Base-by-base conservation (phyloP, 306 rosid species). In the Rosa multiflora region DNA sequence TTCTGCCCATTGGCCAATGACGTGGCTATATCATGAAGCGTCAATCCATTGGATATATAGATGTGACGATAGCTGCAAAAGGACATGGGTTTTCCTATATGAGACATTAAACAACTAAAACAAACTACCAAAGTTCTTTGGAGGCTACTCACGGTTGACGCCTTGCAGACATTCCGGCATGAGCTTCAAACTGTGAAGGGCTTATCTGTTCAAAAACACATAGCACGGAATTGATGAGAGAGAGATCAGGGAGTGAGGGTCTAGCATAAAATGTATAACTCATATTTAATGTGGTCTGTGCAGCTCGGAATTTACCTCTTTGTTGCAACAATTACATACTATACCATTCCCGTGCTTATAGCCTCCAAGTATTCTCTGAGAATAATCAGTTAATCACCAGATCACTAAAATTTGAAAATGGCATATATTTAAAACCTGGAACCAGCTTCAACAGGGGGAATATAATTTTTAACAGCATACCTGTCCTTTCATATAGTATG, bases 81-180 rank as follows among this genome's bases (percentile, higher is more conserved):
- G 44, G 32, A 79, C 51, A 80, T 42, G 59, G 39, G 80, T 21
- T 18, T 55, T 73, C 47, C 61, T 10, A 81, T 62, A 81, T 15
- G 59, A 82, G 81, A 81, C 80, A 77, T 67, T 42, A 79, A 62
- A 81, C 69, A 78, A 78, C 76, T 47, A 46, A 55, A 9, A 76
- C 23, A 18, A 77, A 76, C 70, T 10, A 70, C 53, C 59, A 13
- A 59, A 83, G 29, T 74, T 74, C 75, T 75, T 66, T 49, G 72
- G 67, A 78, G 67, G 70, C 72, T 76, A 93, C 99, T 93, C 87
- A 96, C 99, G 99, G 99, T 91, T 96, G 99, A 76, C 99, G 97
- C 63, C 99, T 89, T 59, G 97, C 99, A 76, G 99, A 96, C 99
- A 96, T 96, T 87, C 99, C 99, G 84, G 98, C 98, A 88, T 96